Conservation (phyloP, 73 alveolate species). For the Durusdinium trenchii region DNA sequence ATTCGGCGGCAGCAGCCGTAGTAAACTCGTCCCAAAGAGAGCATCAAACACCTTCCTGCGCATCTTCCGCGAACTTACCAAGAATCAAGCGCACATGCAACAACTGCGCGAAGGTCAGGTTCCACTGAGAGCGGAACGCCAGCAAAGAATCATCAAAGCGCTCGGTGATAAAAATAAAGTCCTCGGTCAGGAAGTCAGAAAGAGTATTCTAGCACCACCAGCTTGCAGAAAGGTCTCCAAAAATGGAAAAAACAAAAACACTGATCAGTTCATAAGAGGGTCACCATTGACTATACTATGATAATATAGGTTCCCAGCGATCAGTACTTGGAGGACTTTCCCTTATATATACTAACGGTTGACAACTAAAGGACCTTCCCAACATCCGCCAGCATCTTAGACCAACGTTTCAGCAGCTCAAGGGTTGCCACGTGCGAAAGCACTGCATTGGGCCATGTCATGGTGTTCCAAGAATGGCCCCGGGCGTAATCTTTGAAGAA, state of each 20-base stretch:
- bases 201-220: not conserved
- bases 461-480: too few species aligned
- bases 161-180: constrained; percentile 72
- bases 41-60: not conserved
- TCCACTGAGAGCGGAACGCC: constrained; percentile 50
- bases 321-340: not conserved
- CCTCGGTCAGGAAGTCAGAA: not conserved
- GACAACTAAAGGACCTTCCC: not conserved
- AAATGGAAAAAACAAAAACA: not conserved
- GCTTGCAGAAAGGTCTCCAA: too few species aligned
- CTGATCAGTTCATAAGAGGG: not conserved
- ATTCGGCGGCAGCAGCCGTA: not conserved
- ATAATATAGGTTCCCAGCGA: not conserved
- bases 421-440: too few species aligned
- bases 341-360: not conserved
- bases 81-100: constrained; percentile 23
- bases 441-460: too few species aligned
- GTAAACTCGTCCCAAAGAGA: not conserved
- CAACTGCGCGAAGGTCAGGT: constrained; percentile 62
- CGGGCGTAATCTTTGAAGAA: too few species aligned
- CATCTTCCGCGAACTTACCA: not conserved
- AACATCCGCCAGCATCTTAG: too few species aligned
- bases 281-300: not conserved
- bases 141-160: constrained; percentile 75
- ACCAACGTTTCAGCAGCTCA: too few species aligned